A percentile compares a stretch with the other conserved stretches of the same genome.
These are phyloP conservation scores for Citrus maxima DNA, from an alignment of 345 rosid genomes.

Conservation along the genomic window DNA sequence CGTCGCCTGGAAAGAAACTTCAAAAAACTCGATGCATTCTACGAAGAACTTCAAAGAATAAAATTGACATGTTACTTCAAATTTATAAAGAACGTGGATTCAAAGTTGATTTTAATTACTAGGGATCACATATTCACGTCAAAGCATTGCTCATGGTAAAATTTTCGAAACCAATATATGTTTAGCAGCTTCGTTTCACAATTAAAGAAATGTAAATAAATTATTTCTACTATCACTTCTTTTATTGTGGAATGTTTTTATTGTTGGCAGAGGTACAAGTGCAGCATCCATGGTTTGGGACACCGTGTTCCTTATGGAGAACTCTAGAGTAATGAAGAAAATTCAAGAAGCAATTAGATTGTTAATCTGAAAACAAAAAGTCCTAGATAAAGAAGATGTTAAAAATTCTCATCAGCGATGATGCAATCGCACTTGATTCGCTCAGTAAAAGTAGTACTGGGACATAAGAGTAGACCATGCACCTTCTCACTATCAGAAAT, in stretches of 20 bases:
- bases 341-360: constrained; percentile 25
- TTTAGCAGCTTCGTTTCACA: too few species aligned
- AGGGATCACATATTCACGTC: constrained; percentile 14
- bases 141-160: constrained; percentile 39
- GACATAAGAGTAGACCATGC: too few species aligned
- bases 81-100: constrained; percentile 5
- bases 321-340: constrained; percentile 5
- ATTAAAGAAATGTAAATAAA: too few species aligned
- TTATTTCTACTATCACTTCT: neutral
- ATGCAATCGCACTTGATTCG: too few species aligned
- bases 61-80: constrained; percentile 20
- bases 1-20: constrained; percentile 18
- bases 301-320: constrained; percentile 32
- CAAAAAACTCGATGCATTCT: constrained; percentile 25
- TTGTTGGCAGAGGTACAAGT: constrained; percentile 26
- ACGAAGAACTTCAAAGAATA: constrained; percentile 10
- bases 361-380: neutral
- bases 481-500: too few species aligned
- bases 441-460: too few species aligned
- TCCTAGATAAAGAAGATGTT: constrained; percentile 31
- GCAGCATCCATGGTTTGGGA: constrained; percentile 30
- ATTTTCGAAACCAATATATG: neutral
- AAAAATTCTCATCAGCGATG: constrained; percentile 3
- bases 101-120: constrained; percentile 10
- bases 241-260: constrained; percentile 19